Conservation (phyloP, 192 early-diverging fungal species). For the Podila epigama region DNA sequence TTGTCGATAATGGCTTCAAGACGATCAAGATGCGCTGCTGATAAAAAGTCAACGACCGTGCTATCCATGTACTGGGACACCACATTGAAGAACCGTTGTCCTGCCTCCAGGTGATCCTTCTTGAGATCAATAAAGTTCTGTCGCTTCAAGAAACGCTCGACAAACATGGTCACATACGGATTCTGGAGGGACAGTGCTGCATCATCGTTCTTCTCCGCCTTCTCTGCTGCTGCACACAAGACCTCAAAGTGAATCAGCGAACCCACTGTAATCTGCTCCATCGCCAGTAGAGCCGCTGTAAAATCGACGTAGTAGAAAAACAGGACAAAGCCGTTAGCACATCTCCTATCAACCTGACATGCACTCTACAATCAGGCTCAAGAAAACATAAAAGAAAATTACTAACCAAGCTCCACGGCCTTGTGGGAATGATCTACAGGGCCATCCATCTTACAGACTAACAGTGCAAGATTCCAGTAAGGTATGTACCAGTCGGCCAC, state of each 20-base stretch:
- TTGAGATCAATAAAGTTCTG: constrained; percentile 6
- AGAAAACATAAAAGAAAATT: no score
- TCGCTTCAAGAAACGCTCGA: constrained; percentile 26
- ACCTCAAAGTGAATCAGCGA: constrained; percentile 20
- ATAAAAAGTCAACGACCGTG: neutral
- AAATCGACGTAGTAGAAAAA: neutral
- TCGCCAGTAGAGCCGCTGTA: constrained; percentile 26
- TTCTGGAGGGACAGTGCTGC: constrained; percentile 8
- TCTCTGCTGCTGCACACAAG: constrained; percentile 8
- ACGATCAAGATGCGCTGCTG: constrained; percentile 1
- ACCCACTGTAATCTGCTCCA: constrained; percentile 25
- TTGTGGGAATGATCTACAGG: constrained; percentile 3
- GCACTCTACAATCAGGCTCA: no score
- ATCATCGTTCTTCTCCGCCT: constrained; percentile 4
- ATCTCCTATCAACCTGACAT: no score
- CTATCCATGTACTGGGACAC: neutral
- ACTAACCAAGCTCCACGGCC: constrained; percentile 28
- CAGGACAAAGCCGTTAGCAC: neutral
- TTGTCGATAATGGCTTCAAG: neutral
- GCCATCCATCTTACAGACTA: constrained; percentile 24
- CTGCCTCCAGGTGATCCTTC: constrained; percentile 1
- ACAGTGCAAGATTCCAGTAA: constrained; percentile 20
- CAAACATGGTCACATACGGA: constrained; percentile 22
- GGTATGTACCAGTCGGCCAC: constrained; percentile 18
- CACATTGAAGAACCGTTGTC: neutral